Conservation (phyloP, 106 monocot genomes). For the Dendrobium officinale region DNA sequence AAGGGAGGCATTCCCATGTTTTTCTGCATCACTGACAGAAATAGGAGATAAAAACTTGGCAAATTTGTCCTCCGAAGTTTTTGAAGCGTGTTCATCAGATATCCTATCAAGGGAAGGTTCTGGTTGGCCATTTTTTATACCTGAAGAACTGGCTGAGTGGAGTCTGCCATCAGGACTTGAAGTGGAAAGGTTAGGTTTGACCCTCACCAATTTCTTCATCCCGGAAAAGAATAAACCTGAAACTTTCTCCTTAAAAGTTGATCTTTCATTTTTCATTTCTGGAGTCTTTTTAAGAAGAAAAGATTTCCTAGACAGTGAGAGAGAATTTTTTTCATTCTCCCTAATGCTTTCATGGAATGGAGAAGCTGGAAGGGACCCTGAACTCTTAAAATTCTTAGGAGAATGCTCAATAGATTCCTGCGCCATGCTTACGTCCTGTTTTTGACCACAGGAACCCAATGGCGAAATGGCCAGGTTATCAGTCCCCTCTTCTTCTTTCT, state of each 20-base stretch:
- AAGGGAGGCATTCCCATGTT: conserved; percentile 13
- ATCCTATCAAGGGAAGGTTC: conserved; percentile 5
- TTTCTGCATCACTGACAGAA: conserved; percentile 10
- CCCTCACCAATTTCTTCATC: conserved; percentile 47
- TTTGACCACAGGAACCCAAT: conserved; percentile 21
- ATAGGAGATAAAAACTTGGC: conserved; percentile 10
- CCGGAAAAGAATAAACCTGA: conserved; percentile 67
- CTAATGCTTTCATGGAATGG: conserved; percentile 31
- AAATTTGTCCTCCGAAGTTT: conserved; percentile 8
- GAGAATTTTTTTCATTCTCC: conserved; percentile 19
- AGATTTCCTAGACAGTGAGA: conserved; percentile 15
- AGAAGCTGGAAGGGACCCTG: conserved; percentile 58
- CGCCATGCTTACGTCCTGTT: conserved; percentile 19
- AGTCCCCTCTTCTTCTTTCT: conserved; percentile 34
- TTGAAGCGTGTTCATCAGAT: not conserved
- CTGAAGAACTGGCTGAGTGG: conserved; percentile 3
- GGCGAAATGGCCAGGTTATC: conserved; percentile 10
- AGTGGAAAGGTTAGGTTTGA: conserved; percentile 19
- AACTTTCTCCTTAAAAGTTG: conserved; percentile 62
- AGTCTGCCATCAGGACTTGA: conserved; percentile 9
- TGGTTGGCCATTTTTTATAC: not conserved
- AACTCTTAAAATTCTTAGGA: conserved; percentile 37
- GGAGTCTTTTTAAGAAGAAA: conserved; percentile 16
- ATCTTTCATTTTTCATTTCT: conserved; percentile 44
- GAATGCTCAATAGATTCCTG: conserved; percentile 11